Conservation (phyloP, 1,284 basidiomycete genomes). For the Cryptococcus sp. region DNA sequence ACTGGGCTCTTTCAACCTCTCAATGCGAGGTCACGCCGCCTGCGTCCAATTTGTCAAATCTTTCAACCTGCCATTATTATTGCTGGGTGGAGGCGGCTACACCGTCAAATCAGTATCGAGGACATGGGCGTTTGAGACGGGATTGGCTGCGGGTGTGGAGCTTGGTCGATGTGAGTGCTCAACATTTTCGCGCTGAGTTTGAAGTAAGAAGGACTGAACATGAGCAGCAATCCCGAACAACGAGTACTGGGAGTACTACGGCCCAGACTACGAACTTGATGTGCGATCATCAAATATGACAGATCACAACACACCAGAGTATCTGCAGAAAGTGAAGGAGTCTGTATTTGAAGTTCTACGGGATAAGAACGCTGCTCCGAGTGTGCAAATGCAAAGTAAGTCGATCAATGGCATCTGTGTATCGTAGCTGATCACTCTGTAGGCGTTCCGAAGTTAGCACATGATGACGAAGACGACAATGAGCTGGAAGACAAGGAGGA, state of each 20-base stretch:
- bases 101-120: conserved; percentile 97
- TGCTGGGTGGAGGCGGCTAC: conserved; percentile 97
- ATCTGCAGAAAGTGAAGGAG: conserved; percentile 87
- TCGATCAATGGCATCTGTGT: conserved; percentile 5
- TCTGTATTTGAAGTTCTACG: conserved; percentile 90
- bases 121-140: conserved; percentile 98
- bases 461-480: conserved; percentile 80
- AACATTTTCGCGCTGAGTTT: too few species aligned
- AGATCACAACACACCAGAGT: conserved; percentile 90
- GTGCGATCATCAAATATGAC: conserved; percentile 95
- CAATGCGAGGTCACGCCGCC: conserved; percentile 97
- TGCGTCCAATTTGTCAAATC: conserved; percentile 97
- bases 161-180: conserved; percentile 70
- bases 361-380: conserved; percentile 80
- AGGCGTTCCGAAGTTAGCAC: conserved; percentile 63
- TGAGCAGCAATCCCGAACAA: conserved; percentile 85
- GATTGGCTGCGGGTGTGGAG: conserved; percentile 92
- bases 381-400: conserved; percentile 82
- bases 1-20: conserved; percentile 93
- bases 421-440: conserved; percentile 4
- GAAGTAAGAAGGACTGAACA: not conserved
- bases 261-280: conserved; percentile 96
- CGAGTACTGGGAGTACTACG: conserved; percentile 99
- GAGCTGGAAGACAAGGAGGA: conserved; percentile 78
- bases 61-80: conserved; percentile 86